phyloP scores from a whole-genome alignment of 1,139 yeast genomes.

The Entelexis paramagnoliae region DNA sequence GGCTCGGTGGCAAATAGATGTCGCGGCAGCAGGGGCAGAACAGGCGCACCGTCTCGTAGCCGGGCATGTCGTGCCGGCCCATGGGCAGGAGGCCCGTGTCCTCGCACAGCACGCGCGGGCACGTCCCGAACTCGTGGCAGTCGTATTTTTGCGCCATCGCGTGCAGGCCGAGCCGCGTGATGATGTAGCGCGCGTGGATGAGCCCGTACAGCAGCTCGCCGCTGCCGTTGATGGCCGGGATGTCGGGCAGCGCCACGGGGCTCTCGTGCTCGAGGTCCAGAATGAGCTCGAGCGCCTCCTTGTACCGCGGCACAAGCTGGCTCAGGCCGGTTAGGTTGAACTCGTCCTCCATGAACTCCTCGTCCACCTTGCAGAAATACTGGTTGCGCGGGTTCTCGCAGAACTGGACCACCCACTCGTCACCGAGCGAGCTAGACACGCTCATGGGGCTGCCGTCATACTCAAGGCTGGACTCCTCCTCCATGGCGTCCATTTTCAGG shows the following conservation, averaged over 20 bases:
- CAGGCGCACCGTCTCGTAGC: conserved; percentile 80
- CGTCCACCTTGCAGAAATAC: conserved; percentile 83
- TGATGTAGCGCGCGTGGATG: conserved; percentile 84
- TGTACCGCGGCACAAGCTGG: conserved; percentile 76
- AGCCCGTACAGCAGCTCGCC: conserved; percentile 89
- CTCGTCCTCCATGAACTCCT: conserved; percentile 91
- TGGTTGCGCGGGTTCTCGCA: conserved; percentile 86
- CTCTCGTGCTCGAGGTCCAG: conserved; percentile 74
- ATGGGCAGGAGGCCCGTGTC: conserved; percentile 89
- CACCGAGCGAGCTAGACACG: conserved; percentile 20
- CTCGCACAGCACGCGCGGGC: conserved; percentile 85
- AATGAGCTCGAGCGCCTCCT: conserved; percentile 85
- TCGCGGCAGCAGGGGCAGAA: conserved; percentile 95
- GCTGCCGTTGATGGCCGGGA: conserved; percentile 71
- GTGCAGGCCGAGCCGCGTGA: conserved; percentile 82
- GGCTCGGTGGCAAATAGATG: conserved; percentile 73
- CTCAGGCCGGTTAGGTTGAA: conserved; percentile 87
- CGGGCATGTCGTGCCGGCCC: conserved; percentile 84
- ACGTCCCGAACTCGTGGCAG: conserved; percentile 76
- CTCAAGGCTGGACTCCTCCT: conserved; percentile 13
- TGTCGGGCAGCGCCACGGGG: conserved; percentile 50
- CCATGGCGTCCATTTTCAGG: conserved; percentile 7
- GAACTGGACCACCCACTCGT: conserved; percentile 71
- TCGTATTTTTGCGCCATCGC: conserved; percentile 96
- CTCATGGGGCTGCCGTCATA: conserved; percentile 20